Conservation (phyloP, 805 yeast genomes). For the Metschnikowia arizonensis region DNA sequence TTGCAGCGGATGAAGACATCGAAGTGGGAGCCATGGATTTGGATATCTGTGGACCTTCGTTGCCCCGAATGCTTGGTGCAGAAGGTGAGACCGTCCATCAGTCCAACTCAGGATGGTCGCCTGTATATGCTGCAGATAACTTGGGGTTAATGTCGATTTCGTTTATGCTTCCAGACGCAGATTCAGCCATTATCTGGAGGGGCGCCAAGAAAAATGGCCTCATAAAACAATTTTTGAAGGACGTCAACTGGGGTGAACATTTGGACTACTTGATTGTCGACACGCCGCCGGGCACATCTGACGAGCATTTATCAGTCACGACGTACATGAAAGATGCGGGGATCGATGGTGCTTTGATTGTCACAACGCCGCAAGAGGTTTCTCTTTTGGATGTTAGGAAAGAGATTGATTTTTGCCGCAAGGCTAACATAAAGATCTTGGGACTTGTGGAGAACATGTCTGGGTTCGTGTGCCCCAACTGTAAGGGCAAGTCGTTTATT, state of each 20-base stretch:
- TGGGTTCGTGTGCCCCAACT: conserved; percentile 95
- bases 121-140: conserved; percentile 93
- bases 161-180: conserved; percentile 88
- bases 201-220: conserved; percentile 94
- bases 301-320: conserved; percentile 90
- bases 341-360: conserved; percentile 90
- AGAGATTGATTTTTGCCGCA: conserved; percentile 90
- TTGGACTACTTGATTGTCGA: conserved; percentile 86
- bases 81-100: conserved; percentile 81
- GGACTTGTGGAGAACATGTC: conserved; percentile 98
- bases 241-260: conserved; percentile 86
- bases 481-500: conserved; percentile 84
- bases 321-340: conserved; percentile 85
- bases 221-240: conserved; percentile 88
- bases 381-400: conserved; percentile 92
- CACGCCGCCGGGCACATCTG: conserved; percentile 98
- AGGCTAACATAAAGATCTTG: conserved; percentile 78
- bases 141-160: conserved; percentile 94
- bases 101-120: conserved; percentile 92
- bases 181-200: conserved; percentile 94
- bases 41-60: conserved; percentile 96
- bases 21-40: conserved; percentile 97
- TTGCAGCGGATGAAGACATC: conserved; percentile 70
- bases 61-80: conserved; percentile 93
- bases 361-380: conserved; percentile 97